A percentile compares a stretch with the other conserved stretches of the same genome.
Evolutionary conservation across 805 yeast species (phyloP).

Genomic region (Pichia gijzeniarum): DNA sequence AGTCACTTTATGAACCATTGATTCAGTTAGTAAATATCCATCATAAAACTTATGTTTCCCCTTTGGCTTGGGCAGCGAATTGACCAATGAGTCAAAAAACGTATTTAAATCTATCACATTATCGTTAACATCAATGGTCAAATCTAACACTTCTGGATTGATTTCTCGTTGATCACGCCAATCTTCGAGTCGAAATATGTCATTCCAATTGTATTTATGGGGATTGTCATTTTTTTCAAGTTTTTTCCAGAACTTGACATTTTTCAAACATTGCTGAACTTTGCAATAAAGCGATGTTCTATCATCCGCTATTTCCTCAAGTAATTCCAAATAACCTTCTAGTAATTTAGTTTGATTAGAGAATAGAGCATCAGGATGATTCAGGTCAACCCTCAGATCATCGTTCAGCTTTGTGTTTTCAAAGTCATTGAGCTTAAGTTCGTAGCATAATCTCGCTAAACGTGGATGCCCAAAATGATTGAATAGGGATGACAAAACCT

Average conservation of each 20-base stretch:
- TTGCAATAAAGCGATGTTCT: constrained; percentile 10
- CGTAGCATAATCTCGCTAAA: constrained; percentile 51
- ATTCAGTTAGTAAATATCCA: constrained; percentile 44
- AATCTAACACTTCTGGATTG: not conserved
- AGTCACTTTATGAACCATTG: constrained; percentile 39
- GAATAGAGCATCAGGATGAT: constrained; percentile 22
- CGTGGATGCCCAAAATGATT: constrained; percentile 40
- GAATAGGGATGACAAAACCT: constrained; percentile 46
- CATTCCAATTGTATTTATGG: constrained; percentile 8
- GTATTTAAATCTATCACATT: constrained; percentile 16
- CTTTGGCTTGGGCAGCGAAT: constrained; percentile 34
- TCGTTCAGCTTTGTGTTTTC: constrained; percentile 25
- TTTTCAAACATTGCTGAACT: constrained; percentile 6
- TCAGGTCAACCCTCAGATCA: constrained; percentile 20
- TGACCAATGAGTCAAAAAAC: constrained; percentile 20
- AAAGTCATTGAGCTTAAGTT: constrained; percentile 45
- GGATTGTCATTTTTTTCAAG: not conserved
- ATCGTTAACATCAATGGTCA: constrained; percentile 15
- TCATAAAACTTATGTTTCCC: constrained; percentile 42
- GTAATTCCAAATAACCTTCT: constrained; percentile 17
- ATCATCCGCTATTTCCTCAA: constrained; percentile 17
- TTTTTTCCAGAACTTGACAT: constrained; percentile 3
- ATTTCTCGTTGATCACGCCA: constrained; percentile 18
- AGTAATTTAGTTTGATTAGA: constrained; percentile 26
- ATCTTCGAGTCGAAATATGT: constrained; percentile 12